phyloP scores from a whole-genome alignment of 108 stramenopile species.

The Asterionellopsis glacialis region DNA sequence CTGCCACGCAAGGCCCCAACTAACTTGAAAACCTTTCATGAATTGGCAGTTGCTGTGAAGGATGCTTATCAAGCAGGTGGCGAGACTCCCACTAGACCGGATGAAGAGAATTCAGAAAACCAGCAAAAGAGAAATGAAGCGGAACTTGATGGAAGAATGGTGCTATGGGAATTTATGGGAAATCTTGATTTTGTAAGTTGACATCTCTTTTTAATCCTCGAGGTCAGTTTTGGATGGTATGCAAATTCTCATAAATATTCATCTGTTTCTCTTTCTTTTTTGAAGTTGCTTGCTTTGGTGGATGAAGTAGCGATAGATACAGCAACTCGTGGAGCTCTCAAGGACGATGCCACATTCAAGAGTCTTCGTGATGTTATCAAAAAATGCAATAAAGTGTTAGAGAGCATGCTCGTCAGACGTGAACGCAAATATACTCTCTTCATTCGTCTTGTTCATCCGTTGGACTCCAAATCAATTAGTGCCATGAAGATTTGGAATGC shows the following conservation, averaged over 20 bases:
- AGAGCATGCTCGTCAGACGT: conserved; percentile 71
- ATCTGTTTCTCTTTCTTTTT: background rate
- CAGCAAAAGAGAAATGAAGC: conserved; percentile 16
- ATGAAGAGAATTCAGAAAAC: conserved; percentile 23
- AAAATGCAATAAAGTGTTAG: conserved; percentile 81
- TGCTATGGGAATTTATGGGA: conserved; percentile 76
- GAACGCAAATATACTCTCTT: conserved; percentile 78
- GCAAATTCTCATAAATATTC: background rate
- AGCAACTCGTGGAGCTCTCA: conserved; percentile 78
- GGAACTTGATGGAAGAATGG: conserved; percentile 37
- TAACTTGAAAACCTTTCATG: conserved; percentile 82
- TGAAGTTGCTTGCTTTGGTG: conserved; percentile 65
- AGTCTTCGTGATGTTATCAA: conserved; percentile 83
- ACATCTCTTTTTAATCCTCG: background rate
- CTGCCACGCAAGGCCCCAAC: conserved; percentile 76
- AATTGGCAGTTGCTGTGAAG: conserved; percentile 81
- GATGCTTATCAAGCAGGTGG: conserved; percentile 83
- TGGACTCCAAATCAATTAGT: conserved; percentile 52
- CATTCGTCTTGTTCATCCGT: conserved; percentile 59
- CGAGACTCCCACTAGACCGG: conserved; percentile 44
- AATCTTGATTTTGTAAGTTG: conserved; percentile 78
- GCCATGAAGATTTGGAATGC: conserved; percentile 72
- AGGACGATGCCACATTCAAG: conserved; percentile 80
- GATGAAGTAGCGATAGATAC: conserved; percentile 85
- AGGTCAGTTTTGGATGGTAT: background rate